Conservation (phyloP, 2,329 filamentous ascomycete species). For the Acephala macrosclerotiorum region DNA sequence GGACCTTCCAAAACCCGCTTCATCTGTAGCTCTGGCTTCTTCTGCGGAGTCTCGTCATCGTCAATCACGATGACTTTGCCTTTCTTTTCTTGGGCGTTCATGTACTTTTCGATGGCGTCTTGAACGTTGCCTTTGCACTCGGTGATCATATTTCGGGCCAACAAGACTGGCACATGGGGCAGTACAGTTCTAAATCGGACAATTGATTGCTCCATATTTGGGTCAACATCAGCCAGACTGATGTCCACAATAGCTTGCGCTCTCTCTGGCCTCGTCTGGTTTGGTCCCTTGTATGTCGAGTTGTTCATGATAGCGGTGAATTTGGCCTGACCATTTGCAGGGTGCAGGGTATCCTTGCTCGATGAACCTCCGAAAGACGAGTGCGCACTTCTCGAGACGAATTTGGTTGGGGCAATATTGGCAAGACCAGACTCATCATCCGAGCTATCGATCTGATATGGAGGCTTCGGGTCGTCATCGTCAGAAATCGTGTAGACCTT, state of each 20-base stretch:
- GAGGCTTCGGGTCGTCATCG: slow-evolving; percentile 62
- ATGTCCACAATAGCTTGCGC: slow-evolving; percentile 54
- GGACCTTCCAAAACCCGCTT: slow-evolving; percentile 62
- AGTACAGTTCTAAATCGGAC: slow-evolving; percentile 51
- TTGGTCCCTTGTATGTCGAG: slow-evolving; percentile 30
- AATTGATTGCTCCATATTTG: slow-evolving; percentile 8
- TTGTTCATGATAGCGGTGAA: slow-evolving; percentile 40
- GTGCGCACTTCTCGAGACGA: slow-evolving; percentile 51
- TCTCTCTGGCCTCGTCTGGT: slow-evolving; percentile 52
- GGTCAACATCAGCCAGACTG: slow-evolving; percentile 54
- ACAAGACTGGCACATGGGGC: slow-evolving; percentile 51
- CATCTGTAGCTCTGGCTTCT: slow-evolving; percentile 53
- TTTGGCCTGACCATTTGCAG: slow-evolving; percentile 52
- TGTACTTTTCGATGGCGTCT: slow-evolving; percentile 58
- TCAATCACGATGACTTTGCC: slow-evolving; percentile 41
- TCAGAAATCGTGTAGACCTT: slow-evolving; percentile 59
- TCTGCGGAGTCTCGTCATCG: slow-evolving; percentile 42
- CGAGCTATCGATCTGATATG: slow-evolving; percentile 68
- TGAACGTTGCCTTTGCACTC: slow-evolving; percentile 59
- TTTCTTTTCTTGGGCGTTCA: slow-evolving; percentile 42
- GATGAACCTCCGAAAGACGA: slow-evolving; percentile 49
- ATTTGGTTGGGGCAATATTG: slow-evolving; percentile 67
- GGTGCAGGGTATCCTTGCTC: slow-evolving; percentile 34
- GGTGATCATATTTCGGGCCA: slow-evolving; percentile 58
- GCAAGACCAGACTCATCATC: slow-evolving; percentile 64